Base-by-base conservation (phyloP, 2,329 filamentous ascomycete genomes). In the Ceratocystis albifundus region DNA sequence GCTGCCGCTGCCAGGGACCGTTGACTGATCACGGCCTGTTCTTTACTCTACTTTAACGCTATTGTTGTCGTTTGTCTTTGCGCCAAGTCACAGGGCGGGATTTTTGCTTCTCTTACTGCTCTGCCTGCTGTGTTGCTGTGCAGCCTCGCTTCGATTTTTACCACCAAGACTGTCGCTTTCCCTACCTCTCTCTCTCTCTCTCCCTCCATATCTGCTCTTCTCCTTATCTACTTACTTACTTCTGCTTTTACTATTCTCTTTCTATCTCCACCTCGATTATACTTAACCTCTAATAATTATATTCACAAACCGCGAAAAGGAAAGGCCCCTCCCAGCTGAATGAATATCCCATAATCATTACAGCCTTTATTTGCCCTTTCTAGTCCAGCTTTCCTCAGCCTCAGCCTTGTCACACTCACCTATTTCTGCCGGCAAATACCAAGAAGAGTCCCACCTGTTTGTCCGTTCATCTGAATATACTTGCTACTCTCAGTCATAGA, bases 1-100 rank as follows among this genome's bases (percentile, higher is more conserved):
- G 65, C 65, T 66, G 65, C 57, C 65, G 65, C 65, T 66, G 65
- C 45, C 65, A 66, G 65, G 57, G 57, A 66, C 65, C 55, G 62
- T 25, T 50, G 25, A 63, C 62, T 66, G 55, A 66, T 66, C 46
- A 50, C 62, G 48, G 48, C 62, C 62, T 36, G 20, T 59, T 41
- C 36, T 41, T 41, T 41, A 41, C 55, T 59, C 20, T 59, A 59
- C 28, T 59, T 59, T 59, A 28, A 59, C 55, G 28, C 30, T 59
- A 30, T 36, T 59, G 55, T 59, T 17, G 36, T 59, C 25, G 15
- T n/a, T 59, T 17, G 36, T 59, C 25, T 25, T n/a, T 17, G 20
- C 4, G 55, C 20, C 28, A 30, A 30, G 36, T 41, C 12, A 15
- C 36, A 28, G 32, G 55, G 55, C 55, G 28, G 55, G 5, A 59